These are phyloP conservation scores for Colletotrichum gigasporum DNA, from an alignment of 2,329 filamentous ascomycete species.

Conservation along the genomic window DNA sequence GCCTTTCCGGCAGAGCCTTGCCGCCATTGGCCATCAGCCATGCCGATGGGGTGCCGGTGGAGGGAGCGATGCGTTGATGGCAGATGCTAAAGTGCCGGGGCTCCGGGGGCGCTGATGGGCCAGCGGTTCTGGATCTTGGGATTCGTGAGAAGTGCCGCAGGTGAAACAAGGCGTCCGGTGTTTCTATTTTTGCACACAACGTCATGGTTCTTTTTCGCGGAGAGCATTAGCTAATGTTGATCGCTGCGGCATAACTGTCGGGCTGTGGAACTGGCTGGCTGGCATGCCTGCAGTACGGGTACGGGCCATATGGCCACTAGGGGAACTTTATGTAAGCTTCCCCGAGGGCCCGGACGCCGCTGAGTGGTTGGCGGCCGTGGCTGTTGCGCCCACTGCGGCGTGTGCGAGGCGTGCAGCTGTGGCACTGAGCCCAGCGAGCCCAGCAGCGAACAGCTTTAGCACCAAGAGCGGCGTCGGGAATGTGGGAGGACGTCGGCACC, in stretches of 20 bases:
- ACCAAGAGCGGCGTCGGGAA: conserved; percentile 4
- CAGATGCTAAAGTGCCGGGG: conserved; percentile 2
- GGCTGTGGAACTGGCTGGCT: background rate
- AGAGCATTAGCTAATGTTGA: conserved; percentile 8
- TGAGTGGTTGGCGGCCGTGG: conserved; percentile 4
- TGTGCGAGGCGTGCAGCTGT: background rate
- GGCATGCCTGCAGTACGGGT: too few relatives aligned
- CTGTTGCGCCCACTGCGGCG: background rate
- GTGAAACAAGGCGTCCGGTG: conserved; percentile 25
- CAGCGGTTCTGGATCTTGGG: background rate
- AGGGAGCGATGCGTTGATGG: too few relatives aligned
- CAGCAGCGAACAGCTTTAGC: too few relatives aligned
- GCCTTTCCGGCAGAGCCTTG: background rate
- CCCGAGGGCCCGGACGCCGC: background rate
- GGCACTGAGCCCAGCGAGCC: too few relatives aligned
- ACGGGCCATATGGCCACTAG: too few relatives aligned
- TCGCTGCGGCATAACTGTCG: conserved; percentile 10
- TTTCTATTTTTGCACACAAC: conserved; percentile 30
- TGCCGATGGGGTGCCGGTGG: background rate
- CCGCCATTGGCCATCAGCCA: background rate
- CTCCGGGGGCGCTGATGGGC: background rate
- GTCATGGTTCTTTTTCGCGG: conserved; percentile 18
- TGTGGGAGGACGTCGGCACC: conserved; percentile 22
- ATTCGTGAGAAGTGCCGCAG: conserved; percentile 14
- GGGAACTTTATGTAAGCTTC: conserved; percentile 19